phyloP scores from a whole-genome alignment of 345 rosid species.

The Acer negundo region DNA sequence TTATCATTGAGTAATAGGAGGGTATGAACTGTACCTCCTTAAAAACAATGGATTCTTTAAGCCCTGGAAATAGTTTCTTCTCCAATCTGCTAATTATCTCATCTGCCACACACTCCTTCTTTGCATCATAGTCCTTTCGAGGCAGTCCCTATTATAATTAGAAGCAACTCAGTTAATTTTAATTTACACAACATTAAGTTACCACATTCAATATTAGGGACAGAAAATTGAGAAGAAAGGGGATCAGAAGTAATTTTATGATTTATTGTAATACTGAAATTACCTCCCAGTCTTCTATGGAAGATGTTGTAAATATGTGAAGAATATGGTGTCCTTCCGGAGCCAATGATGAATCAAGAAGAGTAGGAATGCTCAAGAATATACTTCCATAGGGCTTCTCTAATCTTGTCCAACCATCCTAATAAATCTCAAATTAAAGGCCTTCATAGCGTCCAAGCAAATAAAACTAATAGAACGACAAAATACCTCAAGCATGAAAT shows the following conservation, averaged over 20 bases:
- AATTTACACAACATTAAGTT: neutral
- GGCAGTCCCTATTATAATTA: conserved; percentile 62
- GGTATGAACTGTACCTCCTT: conserved; percentile 60
- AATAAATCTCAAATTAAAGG: conserved; percentile 10
- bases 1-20: neutral
- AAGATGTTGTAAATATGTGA: conserved; percentile 85
- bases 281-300: conserved; percentile 93
- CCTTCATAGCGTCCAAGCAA: conserved; percentile 6
- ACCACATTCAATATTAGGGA: neutral
- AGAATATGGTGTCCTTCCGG: conserved; percentile 83
- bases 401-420: conserved; percentile 77
- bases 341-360: conserved; percentile 87
- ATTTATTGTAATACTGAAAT: conserved; percentile 14
- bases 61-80: conserved; percentile 81
- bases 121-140: conserved; percentile 71
- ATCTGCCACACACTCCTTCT: conserved; percentile 66
- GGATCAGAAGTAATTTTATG: conserved; percentile 8
- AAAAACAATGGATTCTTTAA: conserved; percentile 66
- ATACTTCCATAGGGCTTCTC: conserved; percentile 92
- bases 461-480: conserved; percentile 6
- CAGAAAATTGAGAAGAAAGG: neutral
- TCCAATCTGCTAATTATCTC: conserved; percentile 74
- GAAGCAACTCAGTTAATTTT: conserved; percentile 9
- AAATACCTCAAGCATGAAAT: conserved; percentile 88
- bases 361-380: conserved; percentile 92